Evolutionary conservation across 2,329 filamentous ascomycete species (phyloP), one percentile per base, ranked within the genome.

Genomic region (Alternaria triticina): DNA sequence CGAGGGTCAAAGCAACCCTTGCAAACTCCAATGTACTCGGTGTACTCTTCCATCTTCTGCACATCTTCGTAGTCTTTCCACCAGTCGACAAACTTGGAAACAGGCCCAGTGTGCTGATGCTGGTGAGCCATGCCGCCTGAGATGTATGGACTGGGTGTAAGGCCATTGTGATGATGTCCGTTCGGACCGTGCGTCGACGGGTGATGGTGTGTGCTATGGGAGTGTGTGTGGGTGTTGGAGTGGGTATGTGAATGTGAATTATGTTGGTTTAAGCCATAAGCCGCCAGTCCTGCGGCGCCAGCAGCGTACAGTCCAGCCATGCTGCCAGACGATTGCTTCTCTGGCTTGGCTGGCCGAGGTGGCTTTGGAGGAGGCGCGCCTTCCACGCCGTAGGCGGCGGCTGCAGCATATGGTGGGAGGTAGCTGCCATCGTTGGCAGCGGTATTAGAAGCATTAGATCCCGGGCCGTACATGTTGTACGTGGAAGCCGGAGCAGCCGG

Each of bases 61-160:
- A 90, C 87, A n/a, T 88, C 88, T 65, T 90, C 87, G 1, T 87
- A 84, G 65, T 87, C 88, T 72, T 84, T 88, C 86, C 86, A 89
- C 82, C 85, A 90, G 70, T 87, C 86, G 43, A 87, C 82, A 28
- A 89, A 82, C 54, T 82, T 84, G 40, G 81, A 82, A 2, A 90
- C 80, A 0, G 88, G 86, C 0, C 87, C 87, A 47, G 82, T 82
- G 61, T 86, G 86, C 56, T 84, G 84, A 67, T 87, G 86, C 49
- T 63, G 70, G 60, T 84, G 82, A 30, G 82, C 82, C 73, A 86
- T 81, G 11, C 77, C 76, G 20, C 77, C 77, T 23, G 72, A 64
- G 64, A 68, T 69, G 47, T 73, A 76, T 9, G 69, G 57, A 33
- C 71, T 74, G 8, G 70, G 64, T 12, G 58, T 57, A 17, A 57